Conservation (phyloP, 2,329 filamentous ascomycete genomes). For the Alternaria sp. region DNA sequence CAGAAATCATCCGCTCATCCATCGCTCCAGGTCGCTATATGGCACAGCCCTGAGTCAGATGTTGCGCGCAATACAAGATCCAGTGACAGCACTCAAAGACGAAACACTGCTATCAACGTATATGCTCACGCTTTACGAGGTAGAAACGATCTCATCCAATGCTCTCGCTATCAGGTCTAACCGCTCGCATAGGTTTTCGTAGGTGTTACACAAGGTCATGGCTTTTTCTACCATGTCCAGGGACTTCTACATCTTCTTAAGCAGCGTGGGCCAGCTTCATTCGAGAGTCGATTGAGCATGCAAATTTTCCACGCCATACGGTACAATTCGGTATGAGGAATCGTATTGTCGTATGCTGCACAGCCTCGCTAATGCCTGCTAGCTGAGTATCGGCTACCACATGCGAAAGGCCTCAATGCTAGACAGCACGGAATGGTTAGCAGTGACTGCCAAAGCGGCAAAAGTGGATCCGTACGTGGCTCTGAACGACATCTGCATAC, state of each 20-base stretch:
- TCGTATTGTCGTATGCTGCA: background rate
- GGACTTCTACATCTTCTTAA: conserved; percentile 41
- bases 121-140: conserved; percentile 44
- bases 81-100: conserved; percentile 35
- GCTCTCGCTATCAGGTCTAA: background rate
- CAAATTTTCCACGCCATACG: conserved; percentile 45
- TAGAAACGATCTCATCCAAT: background rate
- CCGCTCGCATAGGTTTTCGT: conserved; percentile 39
- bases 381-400: conserved; percentile 45
- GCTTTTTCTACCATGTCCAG: conserved; percentile 48
- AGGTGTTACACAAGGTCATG: conserved; percentile 40
- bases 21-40: conserved; percentile 44
- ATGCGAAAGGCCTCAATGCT: conserved; percentile 45
- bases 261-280: conserved; percentile 41
- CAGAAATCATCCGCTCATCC: conserved; percentile 36
- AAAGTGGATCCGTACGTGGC: conserved; percentile 43
- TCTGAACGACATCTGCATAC: conserved; percentile 42
- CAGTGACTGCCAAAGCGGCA: conserved; percentile 37
- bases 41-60: conserved; percentile 42
- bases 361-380: conserved; percentile 9
- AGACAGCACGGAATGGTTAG: conserved; percentile 42
- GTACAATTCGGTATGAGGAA: conserved; percentile 39
- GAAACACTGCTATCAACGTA: conserved; percentile 46
- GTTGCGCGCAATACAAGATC: conserved; percentile 38
- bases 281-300: conserved; percentile 37